Evolutionary conservation across 345 rosid genomes (phyloP), one percentile per base, ranked within the genome.

Genomic region (Arabis alpina): DNA sequence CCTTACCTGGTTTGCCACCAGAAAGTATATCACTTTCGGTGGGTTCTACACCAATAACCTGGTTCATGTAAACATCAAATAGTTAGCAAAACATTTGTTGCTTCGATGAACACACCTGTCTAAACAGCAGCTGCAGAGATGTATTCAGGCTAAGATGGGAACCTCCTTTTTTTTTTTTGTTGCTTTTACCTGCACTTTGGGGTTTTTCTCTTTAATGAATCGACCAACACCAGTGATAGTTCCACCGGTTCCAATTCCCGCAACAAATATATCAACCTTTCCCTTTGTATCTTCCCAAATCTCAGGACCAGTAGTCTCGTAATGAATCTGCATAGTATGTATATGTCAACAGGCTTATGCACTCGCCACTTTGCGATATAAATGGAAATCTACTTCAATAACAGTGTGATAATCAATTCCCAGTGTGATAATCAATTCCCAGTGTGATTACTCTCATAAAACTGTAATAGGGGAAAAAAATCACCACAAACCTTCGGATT

Each of bases 41-140:
- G 36, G 96, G 98, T 76, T 93, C 98, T 37, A 93, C 68, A 53
- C 95, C 98, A 80, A 88, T 88, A 27, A 90, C 85, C 98, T 93
- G 74, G 51, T 50, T 44, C 55, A 77, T 44, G 56, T 10, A 15
- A 68, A 55, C 61, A 40, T 30, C 34, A 65, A 58, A 64, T 42
- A n/a, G n/a, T n/a, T n/a, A n/a, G n/a, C n/a, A n/a, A n/a, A n/a
- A n/a, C n/a, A n/a, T n/a, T n/a, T n/a, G n/a, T n/a, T n/a, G n/a
- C n/a, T n/a, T n/a, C n/a, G n/a, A n/a, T n/a, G n/a, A n/a, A n/a
- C n/a, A n/a, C n/a, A n/a, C n/a, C n/a, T n/a, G n/a, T n/a, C n/a
- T n/a, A n/a, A n/a, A n/a, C n/a, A n/a, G n/a, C n/a, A n/a, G n/a
- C n/a, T n/a, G n/a, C n/a, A n/a, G n/a, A n/a, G 13, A 63, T 44